Percentiles rank a stretch among this genome's conserved stretches.
phyloP scores from a whole-genome alignment of 192 early-diverging fungal genomes.

The Paraglomus occultum region DNA sequence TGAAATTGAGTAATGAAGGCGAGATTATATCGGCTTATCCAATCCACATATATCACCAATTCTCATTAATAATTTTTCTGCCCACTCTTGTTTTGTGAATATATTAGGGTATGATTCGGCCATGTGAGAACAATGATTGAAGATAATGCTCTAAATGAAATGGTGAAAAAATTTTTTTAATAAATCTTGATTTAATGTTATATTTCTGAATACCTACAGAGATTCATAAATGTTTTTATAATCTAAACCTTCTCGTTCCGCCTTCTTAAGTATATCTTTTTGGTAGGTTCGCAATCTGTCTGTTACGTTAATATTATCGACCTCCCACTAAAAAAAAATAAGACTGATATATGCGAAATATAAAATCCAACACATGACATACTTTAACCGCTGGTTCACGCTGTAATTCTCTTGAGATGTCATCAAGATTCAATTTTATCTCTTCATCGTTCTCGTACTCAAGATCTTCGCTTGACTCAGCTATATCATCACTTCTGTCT shows the following conservation, averaged over 20 bases:
- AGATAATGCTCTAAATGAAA: slow-evolving; percentile 28
- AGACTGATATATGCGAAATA: slow-evolving; percentile 21
- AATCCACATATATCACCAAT: too few species aligned
- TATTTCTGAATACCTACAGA: slow-evolving; percentile 28
- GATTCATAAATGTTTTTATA: slow-evolving; percentile 30
- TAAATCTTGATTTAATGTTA: slow-evolving; percentile 6
- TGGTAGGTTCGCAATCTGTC: slow-evolving; percentile 18
- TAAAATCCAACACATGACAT: slow-evolving; percentile 20
- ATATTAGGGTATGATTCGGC: slow-evolving; percentile 2
- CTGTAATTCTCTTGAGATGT: slow-evolving; percentile 8
- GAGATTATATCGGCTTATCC: too few species aligned
- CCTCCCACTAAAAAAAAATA: slow-evolving; percentile 29
- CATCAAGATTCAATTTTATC: slow-evolving; percentile 27
- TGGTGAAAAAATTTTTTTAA: slow-evolving; percentile 13
- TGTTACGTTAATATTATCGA: slow-evolving; percentile 27
- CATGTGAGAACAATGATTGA: slow-evolving; percentile 27
- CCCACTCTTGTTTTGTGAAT: slow-evolving; percentile 27
- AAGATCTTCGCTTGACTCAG: slow-evolving; percentile 1
- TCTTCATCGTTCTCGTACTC: slow-evolving; percentile 16
- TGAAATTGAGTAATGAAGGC: too few species aligned
- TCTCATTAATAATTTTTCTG: not conserved
- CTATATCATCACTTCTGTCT: too few species aligned
- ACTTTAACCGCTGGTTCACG: slow-evolving; percentile 23
- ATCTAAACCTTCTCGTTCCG: slow-evolving; percentile 21
- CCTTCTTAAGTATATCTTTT: slow-evolving; percentile 17